Conservation (phyloP, 2,329 filamentous ascomycete genomes). For the Fusarium tricinctum region DNA sequence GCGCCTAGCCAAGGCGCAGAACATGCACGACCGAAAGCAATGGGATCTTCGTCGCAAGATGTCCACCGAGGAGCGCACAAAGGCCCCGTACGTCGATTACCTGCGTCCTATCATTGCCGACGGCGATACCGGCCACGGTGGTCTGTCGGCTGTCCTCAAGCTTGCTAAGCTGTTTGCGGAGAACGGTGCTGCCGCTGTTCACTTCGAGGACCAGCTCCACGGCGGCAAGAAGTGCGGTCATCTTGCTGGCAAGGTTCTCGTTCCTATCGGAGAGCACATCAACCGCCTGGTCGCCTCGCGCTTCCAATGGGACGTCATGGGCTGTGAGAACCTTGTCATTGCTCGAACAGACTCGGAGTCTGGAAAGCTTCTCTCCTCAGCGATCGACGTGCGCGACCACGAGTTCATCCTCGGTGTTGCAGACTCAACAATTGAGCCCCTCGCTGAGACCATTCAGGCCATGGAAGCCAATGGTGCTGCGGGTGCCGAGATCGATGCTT, state of each 20-base stretch:
- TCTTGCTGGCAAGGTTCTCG: constrained; percentile 93
- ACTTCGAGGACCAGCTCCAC: constrained; percentile 98
- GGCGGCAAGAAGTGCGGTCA: constrained; percentile 99
- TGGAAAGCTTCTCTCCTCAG: constrained; percentile 88
- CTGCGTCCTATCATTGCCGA: constrained; percentile 95
- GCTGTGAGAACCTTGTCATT: constrained; percentile 92
- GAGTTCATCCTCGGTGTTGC: constrained; percentile 94
- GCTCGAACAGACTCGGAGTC: constrained; percentile 96
- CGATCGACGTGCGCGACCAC: constrained; percentile 94
- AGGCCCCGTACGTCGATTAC: constrained; percentile 90
- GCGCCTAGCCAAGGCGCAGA: constrained; percentile 94
- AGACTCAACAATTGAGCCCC: constrained; percentile 78
- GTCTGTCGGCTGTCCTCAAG: constrained; percentile 92
- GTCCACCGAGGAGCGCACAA: constrained; percentile 77
- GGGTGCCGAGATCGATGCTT: constrained; percentile 85
- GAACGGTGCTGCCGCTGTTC: constrained; percentile 94
- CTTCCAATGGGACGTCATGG: constrained; percentile 99
- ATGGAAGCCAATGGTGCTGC: constrained; percentile 88
- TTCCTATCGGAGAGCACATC: constrained; percentile 95
- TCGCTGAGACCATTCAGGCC: constrained; percentile 88
- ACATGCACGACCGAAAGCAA: constrained; percentile 95
- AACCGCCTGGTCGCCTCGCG: constrained; percentile 91
- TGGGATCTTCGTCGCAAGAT: constrained; percentile 88
- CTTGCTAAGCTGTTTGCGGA: constrained; percentile 97
- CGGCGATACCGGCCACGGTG: constrained; percentile 95